A percentile compares a stretch with the other conserved stretches of the same genome.
Conservation (phyloP, 73 alveolate genomes). For the Breviolum minutum region DNA sequence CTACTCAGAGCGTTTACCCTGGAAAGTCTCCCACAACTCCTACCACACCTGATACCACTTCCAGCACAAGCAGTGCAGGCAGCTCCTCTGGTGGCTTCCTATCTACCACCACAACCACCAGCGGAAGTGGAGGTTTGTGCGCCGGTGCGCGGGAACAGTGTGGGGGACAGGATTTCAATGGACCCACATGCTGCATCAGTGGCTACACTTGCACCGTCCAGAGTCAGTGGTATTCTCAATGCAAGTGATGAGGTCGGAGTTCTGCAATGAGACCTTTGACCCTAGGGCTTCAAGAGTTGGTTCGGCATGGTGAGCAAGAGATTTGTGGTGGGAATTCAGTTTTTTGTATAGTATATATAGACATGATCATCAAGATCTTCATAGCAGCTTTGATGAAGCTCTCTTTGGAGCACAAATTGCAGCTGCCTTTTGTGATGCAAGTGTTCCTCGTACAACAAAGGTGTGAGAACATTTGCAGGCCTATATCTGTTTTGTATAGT, state of each 20-base stretch:
- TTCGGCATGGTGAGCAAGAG: too few species aligned
- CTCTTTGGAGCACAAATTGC: too few species aligned
- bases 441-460: too few species aligned
- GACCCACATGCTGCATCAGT: background rate
- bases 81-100: background rate
- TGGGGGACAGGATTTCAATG: background rate
- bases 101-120: background rate
- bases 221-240: background rate
- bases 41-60: background rate
- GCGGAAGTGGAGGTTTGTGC: background rate
- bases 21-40: background rate
- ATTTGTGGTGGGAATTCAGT: too few species aligned
- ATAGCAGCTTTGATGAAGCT: too few species aligned
- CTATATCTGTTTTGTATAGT: too few species aligned
- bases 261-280: too few species aligned
- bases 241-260: background rate
- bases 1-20: conserved; percentile 17
- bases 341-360: too few species aligned
- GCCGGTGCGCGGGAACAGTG: background rate
- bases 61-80: background rate
- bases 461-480: too few species aligned
- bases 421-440: too few species aligned
- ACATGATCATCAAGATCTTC: too few species aligned
- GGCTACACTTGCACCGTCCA: background rate
- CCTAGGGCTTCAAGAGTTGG: too few species aligned